phyloP scores from a whole-genome alignment of 345 rosid species.

The Passiflora organensis region DNA sequence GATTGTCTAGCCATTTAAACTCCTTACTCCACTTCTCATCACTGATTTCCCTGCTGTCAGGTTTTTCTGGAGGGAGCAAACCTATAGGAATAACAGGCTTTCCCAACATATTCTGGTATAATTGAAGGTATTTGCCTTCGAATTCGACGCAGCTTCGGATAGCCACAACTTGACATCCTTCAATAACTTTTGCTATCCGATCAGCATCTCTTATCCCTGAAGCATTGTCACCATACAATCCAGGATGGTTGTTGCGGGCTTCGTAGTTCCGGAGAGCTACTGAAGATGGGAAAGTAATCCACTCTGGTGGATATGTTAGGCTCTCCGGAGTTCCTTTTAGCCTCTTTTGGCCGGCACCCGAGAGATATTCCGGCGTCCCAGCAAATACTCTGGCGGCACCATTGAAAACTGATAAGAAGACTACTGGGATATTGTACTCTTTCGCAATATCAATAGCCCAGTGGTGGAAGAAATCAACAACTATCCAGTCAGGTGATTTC shows the following conservation, averaged over 20 bases:
- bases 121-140: slow-evolving; percentile 13
- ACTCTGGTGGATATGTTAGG: slow-evolving; percentile 8
- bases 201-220: slow-evolving; percentile 14
- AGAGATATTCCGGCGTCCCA: not conserved
- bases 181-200: not conserved
- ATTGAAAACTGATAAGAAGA: not conserved
- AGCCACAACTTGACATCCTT: slow-evolving; percentile 8
- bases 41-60: not conserved
- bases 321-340: slow-evolving; percentile 2
- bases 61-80: slow-evolving; percentile 14
- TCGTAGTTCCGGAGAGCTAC: slow-evolving; percentile 8
- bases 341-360: not conserved
- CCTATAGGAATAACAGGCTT: slow-evolving; percentile 19
- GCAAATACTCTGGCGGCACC: not conserved
- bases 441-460: slow-evolving; percentile 2
- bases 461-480: not conserved
- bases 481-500: slow-evolving; percentile 4
- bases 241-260: not conserved
- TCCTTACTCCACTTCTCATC: slow-evolving; percentile 7
- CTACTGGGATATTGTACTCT: not conserved
- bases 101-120: not conserved
- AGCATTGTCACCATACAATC: slow-evolving; percentile 7
- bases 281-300: slow-evolving; percentile 19
- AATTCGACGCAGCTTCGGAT: slow-evolving; percentile 19
- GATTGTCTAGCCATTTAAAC: slow-evolving; percentile 15